phyloP scores from a whole-genome alignment of 2,329 filamentous ascomycete genomes.

The Chaetomium sp. region DNA sequence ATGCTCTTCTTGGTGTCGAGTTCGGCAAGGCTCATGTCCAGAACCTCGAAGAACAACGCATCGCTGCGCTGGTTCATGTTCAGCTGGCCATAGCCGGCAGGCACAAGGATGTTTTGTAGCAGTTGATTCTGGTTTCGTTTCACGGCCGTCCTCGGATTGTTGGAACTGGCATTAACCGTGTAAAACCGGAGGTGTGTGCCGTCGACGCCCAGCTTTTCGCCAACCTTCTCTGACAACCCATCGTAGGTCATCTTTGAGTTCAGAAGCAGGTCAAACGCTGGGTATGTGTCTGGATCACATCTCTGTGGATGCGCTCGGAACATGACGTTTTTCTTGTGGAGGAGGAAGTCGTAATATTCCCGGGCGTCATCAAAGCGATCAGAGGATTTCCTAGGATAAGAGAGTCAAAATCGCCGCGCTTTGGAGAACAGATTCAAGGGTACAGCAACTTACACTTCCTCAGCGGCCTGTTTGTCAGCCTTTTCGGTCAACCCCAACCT shows the following conservation, averaged over 20 bases:
- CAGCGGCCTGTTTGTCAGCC: conserved; percentile 33
- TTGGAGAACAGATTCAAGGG: too few relatives aligned
- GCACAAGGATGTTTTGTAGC: conserved; percentile 71
- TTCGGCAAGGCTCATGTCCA: conserved; percentile 91
- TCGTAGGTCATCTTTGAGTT: conserved; percentile 90
- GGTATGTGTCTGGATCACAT: conserved; percentile 52
- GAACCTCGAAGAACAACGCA: conserved; percentile 81
- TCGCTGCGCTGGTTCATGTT: conserved; percentile 67
- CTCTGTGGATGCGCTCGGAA: conserved; percentile 63
- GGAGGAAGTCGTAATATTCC: conserved; percentile 87
- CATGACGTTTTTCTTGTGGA: conserved; percentile 72
- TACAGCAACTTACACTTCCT: conserved; percentile 28
- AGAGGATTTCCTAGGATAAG: conserved; percentile 30
- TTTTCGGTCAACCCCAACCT: conserved; percentile 35
- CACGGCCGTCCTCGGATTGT: conserved; percentile 70
- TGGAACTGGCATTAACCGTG: conserved; percentile 69
- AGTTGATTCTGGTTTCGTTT: conserved; percentile 66
- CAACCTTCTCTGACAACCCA: conserved; percentile 76
- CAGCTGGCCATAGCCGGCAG: conserved; percentile 64
- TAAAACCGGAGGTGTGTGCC: conserved; percentile 87
- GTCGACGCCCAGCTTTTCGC: conserved; percentile 66
- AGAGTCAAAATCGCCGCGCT: conserved; percentile 18
- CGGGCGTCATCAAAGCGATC: conserved; percentile 65
- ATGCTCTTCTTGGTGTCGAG: conserved; percentile 86
- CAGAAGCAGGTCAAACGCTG: conserved; percentile 67